Conservation (phyloP, 805 yeast species). For the Dipodascus geniculatus region DNA sequence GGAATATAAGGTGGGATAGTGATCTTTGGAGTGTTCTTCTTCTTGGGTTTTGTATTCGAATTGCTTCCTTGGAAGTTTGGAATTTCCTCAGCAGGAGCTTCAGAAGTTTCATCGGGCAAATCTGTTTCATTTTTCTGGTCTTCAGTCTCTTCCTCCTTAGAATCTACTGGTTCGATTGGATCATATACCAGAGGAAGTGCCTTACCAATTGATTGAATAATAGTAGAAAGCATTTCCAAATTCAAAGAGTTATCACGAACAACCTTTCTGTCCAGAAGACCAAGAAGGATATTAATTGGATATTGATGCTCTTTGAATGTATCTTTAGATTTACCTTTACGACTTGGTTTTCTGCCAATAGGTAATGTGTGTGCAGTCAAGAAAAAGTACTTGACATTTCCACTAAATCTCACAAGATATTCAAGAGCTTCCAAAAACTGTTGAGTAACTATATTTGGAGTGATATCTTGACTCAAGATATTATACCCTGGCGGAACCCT, state of each 20-base stretch:
- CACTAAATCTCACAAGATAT: conserved; percentile 53
- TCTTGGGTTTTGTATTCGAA: not conserved
- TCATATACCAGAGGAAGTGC: conserved; percentile 46
- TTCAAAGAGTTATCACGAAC: conserved; percentile 61
- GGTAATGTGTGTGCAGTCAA: conserved; percentile 62
- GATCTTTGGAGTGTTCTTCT: conserved; percentile 8
- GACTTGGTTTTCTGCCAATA: conserved; percentile 24
- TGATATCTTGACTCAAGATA: conserved; percentile 31
- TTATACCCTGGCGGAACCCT: not conserved
- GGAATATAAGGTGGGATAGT: conserved; percentile 47
- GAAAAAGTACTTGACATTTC: conserved; percentile 60
- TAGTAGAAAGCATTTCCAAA: conserved; percentile 65
- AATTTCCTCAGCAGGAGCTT: conserved; percentile 5
- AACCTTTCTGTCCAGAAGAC: conserved; percentile 48
- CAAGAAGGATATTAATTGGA: conserved; percentile 62
- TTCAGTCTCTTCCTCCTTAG: conserved; percentile 19
- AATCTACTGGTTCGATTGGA: conserved; percentile 11
- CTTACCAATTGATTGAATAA: conserved; percentile 65
- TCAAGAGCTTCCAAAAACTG: conserved; percentile 70
- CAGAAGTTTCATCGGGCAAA: conserved; percentile 5
- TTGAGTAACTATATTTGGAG: conserved; percentile 60
- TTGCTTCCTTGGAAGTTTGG: not conserved
- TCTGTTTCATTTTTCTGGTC: conserved; percentile 19
- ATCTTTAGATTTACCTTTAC: conserved; percentile 23
- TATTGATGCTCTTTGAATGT: conserved; percentile 33